Conservation (phyloP, 1,139 yeast genomes). For the Hyphopichia pseudoburtonii region DNA sequence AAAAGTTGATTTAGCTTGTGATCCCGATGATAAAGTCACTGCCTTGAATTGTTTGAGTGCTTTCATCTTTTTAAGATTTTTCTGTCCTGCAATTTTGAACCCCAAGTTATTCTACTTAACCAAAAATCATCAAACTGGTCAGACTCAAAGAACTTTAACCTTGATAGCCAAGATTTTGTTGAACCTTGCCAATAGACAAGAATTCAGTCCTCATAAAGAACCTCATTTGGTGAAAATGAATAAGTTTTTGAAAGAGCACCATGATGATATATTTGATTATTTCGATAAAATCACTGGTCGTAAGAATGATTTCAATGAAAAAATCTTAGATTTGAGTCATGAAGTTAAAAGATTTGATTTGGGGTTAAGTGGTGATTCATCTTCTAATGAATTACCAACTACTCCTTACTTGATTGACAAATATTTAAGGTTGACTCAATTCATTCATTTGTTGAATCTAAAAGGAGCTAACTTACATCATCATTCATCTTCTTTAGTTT, state of each 20-base stretch:
- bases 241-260: conserved; percentile 58
- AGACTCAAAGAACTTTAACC: conserved; percentile 74
- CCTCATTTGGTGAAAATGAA: conserved; percentile 77
- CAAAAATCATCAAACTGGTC: conserved; percentile 67
- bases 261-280: conserved; percentile 60
- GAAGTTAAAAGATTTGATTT: conserved; percentile 53
- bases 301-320: conserved; percentile 64
- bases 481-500: conserved; percentile 3
- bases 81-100: conserved; percentile 88
- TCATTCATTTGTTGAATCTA: conserved; percentile 45
- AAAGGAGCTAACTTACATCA: conserved; percentile 4
- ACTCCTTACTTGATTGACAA: conserved; percentile 71
- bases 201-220: conserved; percentile 75
- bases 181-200: conserved; percentile 74
- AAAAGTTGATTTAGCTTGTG: conserved; percentile 61
- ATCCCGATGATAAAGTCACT: conserved; percentile 54
- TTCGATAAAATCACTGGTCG: conserved; percentile 72
- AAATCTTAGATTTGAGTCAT: conserved; percentile 56
- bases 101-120: conserved; percentile 82
- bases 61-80: conserved; percentile 78
- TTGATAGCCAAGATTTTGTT: conserved; percentile 79
- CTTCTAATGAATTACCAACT: conserved; percentile 60
- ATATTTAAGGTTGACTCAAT: conserved; percentile 59
- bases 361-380: conserved; percentile 44
- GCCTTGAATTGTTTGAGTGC: conserved; percentile 77